These are phyloP conservation scores for Chlorella vulgaris DNA, from an alignment of 139 green algal genomes.

Conservation along the genomic window DNA sequence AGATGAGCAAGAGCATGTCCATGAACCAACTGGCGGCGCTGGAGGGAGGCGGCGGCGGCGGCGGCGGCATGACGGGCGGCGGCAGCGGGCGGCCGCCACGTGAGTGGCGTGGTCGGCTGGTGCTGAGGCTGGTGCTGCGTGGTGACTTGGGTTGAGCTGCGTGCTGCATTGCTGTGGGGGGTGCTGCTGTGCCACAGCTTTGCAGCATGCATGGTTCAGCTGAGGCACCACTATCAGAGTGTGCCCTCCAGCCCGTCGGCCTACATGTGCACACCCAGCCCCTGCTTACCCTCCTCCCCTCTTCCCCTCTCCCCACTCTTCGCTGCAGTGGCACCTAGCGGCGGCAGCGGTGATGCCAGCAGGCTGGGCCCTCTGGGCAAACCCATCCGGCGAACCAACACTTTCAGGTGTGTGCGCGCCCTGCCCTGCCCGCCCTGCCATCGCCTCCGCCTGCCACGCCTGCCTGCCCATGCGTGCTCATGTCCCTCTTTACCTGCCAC, in stretches of 20 bases:
- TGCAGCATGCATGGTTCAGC: neutral
- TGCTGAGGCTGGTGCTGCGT: neutral
- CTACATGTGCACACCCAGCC: neutral
- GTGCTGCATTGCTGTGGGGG: too few relatives aligned
- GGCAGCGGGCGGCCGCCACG: neutral
- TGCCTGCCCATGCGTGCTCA: neutral
- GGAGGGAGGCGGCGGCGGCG: neutral
- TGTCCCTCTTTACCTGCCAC: neutral
- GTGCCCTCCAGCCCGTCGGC: too few relatives aligned
- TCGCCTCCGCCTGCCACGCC: too few relatives aligned
- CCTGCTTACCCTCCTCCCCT: neutral
- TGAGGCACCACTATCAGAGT: too few relatives aligned
- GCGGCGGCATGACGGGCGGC: neutral
- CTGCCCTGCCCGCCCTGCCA: too few relatives aligned
- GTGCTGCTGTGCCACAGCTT: neutral
- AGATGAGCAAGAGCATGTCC: constrained; percentile 43
- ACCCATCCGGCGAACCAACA: constrained; percentile 50
- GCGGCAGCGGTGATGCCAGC: neutral
- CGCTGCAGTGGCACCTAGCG: constrained; percentile 21
- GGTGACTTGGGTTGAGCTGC: neutral
- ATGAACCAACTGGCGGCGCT: constrained; percentile 27
- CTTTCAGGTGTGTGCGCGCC: constrained; percentile 26
- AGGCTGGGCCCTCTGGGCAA: constrained; percentile 40
- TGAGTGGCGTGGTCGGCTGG: neutral
- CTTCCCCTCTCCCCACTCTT: neutral